Conservation (phyloP, 495 filamentous ascomycete species). For the Pseudoneurospora amorphoporcata region DNA sequence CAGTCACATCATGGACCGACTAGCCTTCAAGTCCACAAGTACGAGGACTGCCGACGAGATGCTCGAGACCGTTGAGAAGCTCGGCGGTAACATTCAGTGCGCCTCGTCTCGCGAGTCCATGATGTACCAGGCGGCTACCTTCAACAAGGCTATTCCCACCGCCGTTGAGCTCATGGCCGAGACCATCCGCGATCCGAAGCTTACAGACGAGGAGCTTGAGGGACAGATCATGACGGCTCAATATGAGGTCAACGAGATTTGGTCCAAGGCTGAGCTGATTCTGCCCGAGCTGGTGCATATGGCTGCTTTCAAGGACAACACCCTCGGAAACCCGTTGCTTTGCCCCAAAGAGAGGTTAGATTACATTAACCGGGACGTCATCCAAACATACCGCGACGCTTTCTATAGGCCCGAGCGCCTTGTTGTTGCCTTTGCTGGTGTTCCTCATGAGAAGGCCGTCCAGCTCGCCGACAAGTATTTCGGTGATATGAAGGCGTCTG, state of each 20-base stretch:
- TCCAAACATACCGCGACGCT: conserved; percentile 68
- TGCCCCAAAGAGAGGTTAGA: conserved; percentile 77
- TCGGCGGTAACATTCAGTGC: conserved; percentile 94
- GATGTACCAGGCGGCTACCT: conserved; percentile 98
- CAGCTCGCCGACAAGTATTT: conserved; percentile 74
- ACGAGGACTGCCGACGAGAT: conserved; percentile 68
- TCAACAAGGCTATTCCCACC: conserved; percentile 82
- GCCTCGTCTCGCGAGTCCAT: conserved; percentile 89
- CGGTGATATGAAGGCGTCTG: conserved; percentile 64
- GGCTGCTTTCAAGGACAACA: conserved; percentile 91
- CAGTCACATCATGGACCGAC: conserved; percentile 89
- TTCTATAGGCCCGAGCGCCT: conserved; percentile 87
- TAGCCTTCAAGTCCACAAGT: conserved; percentile 92
- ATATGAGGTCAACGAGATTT: conserved; percentile 96
- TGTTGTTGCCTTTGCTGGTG: conserved; percentile 90
- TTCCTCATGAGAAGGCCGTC: conserved; percentile 73
- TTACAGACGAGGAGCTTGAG: conserved; percentile 82
- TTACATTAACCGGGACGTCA: conserved; percentile 61
- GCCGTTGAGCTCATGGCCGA: conserved; percentile 84
- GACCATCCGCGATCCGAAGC: conserved; percentile 79
- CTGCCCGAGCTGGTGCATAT: conserved; percentile 90
- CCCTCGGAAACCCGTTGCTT: conserved; percentile 83
- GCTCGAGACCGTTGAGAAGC: conserved; percentile 69
- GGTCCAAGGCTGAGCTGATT: conserved; percentile 94
- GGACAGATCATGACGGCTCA: conserved; percentile 82